Base-by-base conservation (phyloP, 331 rosid genomes). In the Arachis monticola region DNA sequence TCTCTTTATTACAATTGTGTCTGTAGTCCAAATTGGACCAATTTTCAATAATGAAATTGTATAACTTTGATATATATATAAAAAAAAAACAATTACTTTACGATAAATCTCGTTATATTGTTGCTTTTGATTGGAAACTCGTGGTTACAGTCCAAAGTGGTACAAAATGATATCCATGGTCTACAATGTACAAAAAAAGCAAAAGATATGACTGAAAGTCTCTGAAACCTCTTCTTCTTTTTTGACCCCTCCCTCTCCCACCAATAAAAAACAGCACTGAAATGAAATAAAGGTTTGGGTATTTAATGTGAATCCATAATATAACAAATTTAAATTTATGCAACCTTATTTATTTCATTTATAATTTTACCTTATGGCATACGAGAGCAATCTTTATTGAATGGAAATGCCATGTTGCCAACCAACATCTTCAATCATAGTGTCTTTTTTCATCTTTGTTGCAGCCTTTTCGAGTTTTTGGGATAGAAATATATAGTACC, bases 371-470 rank as follows among this genome's bases (percentile, higher is more conserved):
- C 74, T n/a, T 42, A 8, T 10, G 67, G 48, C 45, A 27, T 27
- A 66, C 55, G 64, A 50, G 30, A 50, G 14, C 62, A 62, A 56
- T 77, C 11, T 73, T 65, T 51, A 38, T 64, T 69, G 59, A 69
- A 77, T 70, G 70, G 41, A 38, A 5, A 4, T 75, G 78, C 69
- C 41, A 50, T 71, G 81, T 73, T 67, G 70, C 75, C 81, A 73
- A 79, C 86, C 84, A 86, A 81, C 87, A 58, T 68, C 78, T 70
- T 83, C 84, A 85, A 81, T 89, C 85, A 88, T 90, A 51, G 12
- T 76, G 86, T 75, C 85, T 48, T 81, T 86, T 86, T 70, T 38
- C 41, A 68, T 62, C 72, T 70, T 79, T 69, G 86, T 56, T 67
- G 88, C 89, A 84, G 89, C 92, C 68, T 88, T 88, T 83, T 69